Conservation (phyloP, 768 basidiomycete species). For the Auricularia auricula-judae region DNA sequence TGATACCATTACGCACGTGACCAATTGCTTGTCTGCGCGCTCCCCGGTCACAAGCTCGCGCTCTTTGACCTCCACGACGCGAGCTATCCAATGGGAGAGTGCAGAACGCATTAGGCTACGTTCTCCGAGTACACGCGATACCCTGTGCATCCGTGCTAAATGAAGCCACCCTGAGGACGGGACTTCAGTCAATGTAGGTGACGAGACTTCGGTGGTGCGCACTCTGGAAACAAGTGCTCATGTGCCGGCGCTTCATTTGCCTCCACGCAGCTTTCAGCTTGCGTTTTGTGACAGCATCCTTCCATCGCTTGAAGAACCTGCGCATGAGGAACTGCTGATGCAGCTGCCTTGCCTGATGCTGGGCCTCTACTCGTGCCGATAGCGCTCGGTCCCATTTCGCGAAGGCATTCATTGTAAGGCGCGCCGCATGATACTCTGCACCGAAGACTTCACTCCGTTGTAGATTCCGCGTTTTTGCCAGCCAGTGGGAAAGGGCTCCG, state of each 20-base stretch:
- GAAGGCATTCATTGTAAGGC: conserved; percentile 30
- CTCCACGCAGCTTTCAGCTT: neutral
- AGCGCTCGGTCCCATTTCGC: conserved; percentile 46
- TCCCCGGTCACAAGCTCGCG: conserved; percentile 57
- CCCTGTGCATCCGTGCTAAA: neutral
- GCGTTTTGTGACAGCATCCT: neutral
- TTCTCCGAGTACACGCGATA: neutral
- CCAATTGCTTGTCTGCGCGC: conserved; percentile 26
- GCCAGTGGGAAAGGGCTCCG: conserved; percentile 1
- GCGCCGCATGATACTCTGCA: conserved; percentile 33
- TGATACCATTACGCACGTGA: conserved; percentile 21
- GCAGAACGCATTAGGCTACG: neutral
- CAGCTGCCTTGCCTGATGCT: conserved; percentile 44
- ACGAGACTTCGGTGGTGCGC: neutral
- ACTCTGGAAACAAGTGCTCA: neutral
- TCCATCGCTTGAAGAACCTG: conserved; percentile 14
- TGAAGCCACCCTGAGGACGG: neutral
- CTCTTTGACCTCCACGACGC: conserved; percentile 62
- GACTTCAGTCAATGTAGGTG: neutral
- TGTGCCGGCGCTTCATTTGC: neutral
- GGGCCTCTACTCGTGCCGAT: conserved; percentile 35
- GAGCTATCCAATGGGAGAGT: conserved; percentile 46
- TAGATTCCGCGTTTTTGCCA: conserved; percentile 20
- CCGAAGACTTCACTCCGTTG: conserved; percentile 39
- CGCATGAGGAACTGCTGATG: conserved; percentile 40